phyloP scores from a whole-genome alignment of 768 basidiomycete genomes.

The Gelatoporia subvermispora region DNA sequence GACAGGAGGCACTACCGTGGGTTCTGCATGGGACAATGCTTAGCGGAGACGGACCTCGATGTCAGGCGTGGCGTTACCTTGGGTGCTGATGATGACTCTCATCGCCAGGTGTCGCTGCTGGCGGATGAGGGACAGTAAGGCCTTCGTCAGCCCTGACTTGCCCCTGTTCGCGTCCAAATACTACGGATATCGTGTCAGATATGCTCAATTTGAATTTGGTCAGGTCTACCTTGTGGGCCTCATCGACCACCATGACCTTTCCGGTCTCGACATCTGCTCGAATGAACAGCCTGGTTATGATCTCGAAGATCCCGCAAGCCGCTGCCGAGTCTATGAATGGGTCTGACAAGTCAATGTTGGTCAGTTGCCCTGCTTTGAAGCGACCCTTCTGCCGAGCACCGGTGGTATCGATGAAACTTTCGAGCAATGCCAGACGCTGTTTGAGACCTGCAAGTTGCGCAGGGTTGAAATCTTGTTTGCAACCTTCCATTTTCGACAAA shows the following conservation, averaged over 20 bases:
- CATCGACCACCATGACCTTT: constrained; percentile 67
- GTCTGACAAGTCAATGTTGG: constrained; percentile 66
- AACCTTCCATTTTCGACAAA: constrained; percentile 36
- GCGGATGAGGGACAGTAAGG: constrained; percentile 56
- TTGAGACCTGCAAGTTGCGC: constrained; percentile 51
- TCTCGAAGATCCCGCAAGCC: constrained; percentile 68
- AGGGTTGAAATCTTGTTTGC: constrained; percentile 51
- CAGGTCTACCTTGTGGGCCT: constrained; percentile 67
- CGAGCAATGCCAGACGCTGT: constrained; percentile 59
- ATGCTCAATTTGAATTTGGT: too few species aligned
- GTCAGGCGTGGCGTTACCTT: too few species aligned
- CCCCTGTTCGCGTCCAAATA: constrained; percentile 48
- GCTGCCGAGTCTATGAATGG: constrained; percentile 64
- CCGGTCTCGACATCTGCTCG: constrained; percentile 55
- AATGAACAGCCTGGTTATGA: constrained; percentile 59
- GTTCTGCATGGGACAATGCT: constrained; percentile 47
- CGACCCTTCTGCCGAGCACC: constrained; percentile 20
- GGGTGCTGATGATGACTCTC: constrained; percentile 69
- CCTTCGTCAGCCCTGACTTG: constrained; percentile 52
- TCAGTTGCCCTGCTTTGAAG: constrained; percentile 54
- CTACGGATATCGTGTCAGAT: too few species aligned
- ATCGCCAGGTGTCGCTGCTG: constrained; percentile 70
- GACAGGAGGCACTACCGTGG: constrained; percentile 64
- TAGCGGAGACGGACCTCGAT: too few species aligned
- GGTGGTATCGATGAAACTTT: constrained; percentile 46